Percentiles rank a stretch among this genome's conserved stretches.
These are phyloP conservation scores for Eutypella sp. DNA, from an alignment of 2,329 filamentous ascomycete species.

Conservation along the genomic window DNA sequence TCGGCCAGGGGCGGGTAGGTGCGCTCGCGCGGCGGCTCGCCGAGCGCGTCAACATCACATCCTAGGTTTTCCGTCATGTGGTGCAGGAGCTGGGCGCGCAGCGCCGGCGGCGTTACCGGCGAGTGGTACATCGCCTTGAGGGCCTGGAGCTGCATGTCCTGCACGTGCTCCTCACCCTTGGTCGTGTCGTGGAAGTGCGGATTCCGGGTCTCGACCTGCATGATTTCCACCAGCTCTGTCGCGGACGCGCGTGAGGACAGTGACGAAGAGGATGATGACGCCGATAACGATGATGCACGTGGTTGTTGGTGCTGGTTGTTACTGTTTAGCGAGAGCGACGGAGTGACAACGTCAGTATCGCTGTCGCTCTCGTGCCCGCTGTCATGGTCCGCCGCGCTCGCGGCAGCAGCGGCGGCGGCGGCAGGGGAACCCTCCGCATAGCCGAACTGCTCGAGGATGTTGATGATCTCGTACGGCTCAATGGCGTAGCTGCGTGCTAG, in stretches of 20 bases:
- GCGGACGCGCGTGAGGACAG: not conserved
- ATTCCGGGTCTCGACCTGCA: conserved; percentile 27
- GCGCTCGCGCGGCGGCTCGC: conserved; percentile 1
- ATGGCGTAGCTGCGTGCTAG: conserved; percentile 28
- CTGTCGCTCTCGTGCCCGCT: not conserved
- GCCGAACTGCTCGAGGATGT: conserved; percentile 21
- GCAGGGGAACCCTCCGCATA: not conserved
- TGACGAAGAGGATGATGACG: conserved; percentile 1
- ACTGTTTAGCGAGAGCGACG: not conserved
- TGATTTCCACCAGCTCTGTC: conserved; percentile 13
- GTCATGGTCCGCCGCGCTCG: not conserved
- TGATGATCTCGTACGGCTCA: conserved; percentile 28
- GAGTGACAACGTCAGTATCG: conserved; percentile 1
- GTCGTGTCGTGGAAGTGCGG: conserved; percentile 27
- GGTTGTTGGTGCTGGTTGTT: too few relatives aligned
- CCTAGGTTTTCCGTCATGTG: conserved; percentile 2
- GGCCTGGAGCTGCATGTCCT: conserved; percentile 23
- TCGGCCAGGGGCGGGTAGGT: conserved; percentile 4
- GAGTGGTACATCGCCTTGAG: conserved; percentile 26
- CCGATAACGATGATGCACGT: not conserved
- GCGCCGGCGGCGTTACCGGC: conserved; percentile 3
- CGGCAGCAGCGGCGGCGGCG: too few relatives aligned
- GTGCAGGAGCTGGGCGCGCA: conserved; percentile 2
- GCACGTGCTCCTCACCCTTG: conserved; percentile 23
- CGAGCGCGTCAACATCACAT: not conserved